Conservation (phyloP, 2,329 filamentous ascomycete species). For the Diaporthe sp. region DNA sequence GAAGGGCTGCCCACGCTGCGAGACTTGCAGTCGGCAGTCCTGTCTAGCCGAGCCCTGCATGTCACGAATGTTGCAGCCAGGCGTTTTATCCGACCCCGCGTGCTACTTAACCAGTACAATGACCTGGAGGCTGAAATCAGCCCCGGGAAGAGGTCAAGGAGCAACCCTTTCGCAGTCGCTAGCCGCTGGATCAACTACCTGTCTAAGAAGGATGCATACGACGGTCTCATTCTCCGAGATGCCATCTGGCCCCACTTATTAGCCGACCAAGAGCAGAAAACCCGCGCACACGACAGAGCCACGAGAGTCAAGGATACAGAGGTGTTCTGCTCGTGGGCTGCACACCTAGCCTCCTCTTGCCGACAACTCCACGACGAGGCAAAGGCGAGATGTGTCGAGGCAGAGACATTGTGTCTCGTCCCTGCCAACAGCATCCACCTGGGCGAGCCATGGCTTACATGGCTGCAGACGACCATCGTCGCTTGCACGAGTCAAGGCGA, state of each 20-base stretch:
- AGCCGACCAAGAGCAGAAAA: neutral
- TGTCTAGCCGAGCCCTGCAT: neutral
- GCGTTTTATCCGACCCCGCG: neutral
- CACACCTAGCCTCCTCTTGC: neutral
- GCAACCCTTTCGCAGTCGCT: neutral
- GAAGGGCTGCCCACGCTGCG: neutral
- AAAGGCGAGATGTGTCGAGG: slow-evolving; percentile 3
- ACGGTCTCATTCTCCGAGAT: slow-evolving; percentile 14
- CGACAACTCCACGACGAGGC: neutral
- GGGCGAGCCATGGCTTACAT: neutral
- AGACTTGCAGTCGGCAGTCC: slow-evolving; percentile 21
- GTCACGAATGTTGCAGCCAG: neutral
- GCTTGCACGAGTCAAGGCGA: neutral
- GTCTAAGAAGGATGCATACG: slow-evolving; percentile 11
- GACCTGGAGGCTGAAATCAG: neutral
- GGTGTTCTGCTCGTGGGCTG: neutral
- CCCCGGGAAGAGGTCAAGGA: too few relatives aligned
- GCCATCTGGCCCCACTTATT: neutral
- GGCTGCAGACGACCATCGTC: neutral
- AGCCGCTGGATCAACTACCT: neutral
- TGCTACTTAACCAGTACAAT: neutral
- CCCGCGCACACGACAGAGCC: too few relatives aligned
- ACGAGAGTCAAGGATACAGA: neutral
- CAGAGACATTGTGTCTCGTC: neutral
- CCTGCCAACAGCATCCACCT: neutral